Percentiles rank a stretch among this genome's conserved stretches.
These are phyloP conservation scores for Nectriaceae sp. DNA, from an alignment of 2,329 filamentous ascomycete species.

Conservation along the genomic window DNA sequence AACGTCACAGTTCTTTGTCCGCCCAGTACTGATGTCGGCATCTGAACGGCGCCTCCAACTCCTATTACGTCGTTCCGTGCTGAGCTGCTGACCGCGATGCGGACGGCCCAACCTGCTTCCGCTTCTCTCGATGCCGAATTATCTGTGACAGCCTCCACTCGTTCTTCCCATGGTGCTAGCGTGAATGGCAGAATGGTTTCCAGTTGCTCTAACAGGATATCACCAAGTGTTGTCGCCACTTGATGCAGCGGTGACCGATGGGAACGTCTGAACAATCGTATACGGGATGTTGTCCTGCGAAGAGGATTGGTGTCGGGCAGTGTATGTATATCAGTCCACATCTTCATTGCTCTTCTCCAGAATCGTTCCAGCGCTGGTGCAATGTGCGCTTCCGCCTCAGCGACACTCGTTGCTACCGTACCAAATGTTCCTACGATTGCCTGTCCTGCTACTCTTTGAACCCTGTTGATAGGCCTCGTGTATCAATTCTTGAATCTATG, in stretches of 20 bases:
- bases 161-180: constrained; percentile 6
- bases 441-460: constrained; percentile 13
- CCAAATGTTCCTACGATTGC: constrained; percentile 19
- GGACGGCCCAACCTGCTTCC: constrained; percentile 4
- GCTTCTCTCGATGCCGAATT: constrained; percentile 2
- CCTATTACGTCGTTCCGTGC: constrained; percentile 17
- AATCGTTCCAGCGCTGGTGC: constrained; percentile 13
- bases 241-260: neutral
- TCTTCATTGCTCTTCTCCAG: constrained; percentile 14
- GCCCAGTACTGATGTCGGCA: constrained; percentile 1
- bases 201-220: neutral
- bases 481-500: constrained; percentile 17
- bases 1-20: too few species aligned
- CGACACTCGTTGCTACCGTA: constrained; percentile 18
- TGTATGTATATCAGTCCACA: constrained; percentile 4
- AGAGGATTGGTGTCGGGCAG: neutral
- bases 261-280: constrained; percentile 1
- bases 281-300: neutral
- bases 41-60: constrained; percentile 11
- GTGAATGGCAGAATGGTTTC: neutral
- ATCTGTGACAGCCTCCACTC: constrained; percentile 6
- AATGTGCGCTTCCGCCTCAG: constrained; percentile 22
- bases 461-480: constrained; percentile 7
- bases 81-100: constrained; percentile 18
- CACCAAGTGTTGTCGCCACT: neutral